Percentiles rank a stretch among this genome's conserved stretches.
These are phyloP conservation scores for Colletotrichum melonis DNA, from an alignment of 2,329 filamentous ascomycete species.

Conservation along the genomic window DNA sequence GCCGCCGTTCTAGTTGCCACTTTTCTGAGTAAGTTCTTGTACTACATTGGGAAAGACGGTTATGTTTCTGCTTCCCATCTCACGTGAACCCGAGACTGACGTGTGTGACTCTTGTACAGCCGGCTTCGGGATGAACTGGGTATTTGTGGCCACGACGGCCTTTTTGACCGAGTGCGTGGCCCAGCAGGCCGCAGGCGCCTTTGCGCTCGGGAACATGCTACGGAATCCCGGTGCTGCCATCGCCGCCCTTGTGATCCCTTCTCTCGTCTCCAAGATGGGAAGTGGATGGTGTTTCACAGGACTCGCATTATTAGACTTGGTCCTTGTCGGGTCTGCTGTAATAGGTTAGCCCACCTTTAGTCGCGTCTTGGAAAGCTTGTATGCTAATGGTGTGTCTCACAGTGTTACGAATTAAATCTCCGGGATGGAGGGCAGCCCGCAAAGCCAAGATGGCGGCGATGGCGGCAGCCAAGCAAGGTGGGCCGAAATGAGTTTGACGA, in stretches of 20 bases:
- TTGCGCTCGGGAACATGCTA: constrained; percentile 53
- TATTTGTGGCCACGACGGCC: constrained; percentile 54
- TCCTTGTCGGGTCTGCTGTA: constrained; percentile 39
- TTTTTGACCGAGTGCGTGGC: constrained; percentile 54
- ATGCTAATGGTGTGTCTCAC: neutral
- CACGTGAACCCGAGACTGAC: neutral
- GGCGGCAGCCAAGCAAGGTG: constrained; percentile 20
- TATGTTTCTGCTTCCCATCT: neutral
- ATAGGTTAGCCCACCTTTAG: constrained; percentile 30
- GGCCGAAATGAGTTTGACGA: constrained; percentile 9
- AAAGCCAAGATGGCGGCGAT: constrained; percentile 30
- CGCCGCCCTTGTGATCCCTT: constrained; percentile 48
- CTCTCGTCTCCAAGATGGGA: constrained; percentile 47
- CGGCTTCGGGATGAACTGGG: constrained; percentile 52
- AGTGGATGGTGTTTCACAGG: constrained; percentile 54
- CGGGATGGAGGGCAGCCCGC: constrained; percentile 28
- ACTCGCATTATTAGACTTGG: constrained; percentile 46
- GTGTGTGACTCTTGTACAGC: constrained; percentile 36
- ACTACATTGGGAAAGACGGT: neutral
- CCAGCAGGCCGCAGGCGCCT: constrained; percentile 51
- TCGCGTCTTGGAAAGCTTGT: neutral
- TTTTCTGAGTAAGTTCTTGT: constrained; percentile 41
- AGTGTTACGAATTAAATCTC: constrained; percentile 28
- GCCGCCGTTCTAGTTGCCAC: constrained; percentile 43
- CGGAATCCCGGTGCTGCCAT: constrained; percentile 53